Evolutionary conservation across 129 eudicot genomes (phyloP).

Genomic region (Glebionis coronaria): DNA sequence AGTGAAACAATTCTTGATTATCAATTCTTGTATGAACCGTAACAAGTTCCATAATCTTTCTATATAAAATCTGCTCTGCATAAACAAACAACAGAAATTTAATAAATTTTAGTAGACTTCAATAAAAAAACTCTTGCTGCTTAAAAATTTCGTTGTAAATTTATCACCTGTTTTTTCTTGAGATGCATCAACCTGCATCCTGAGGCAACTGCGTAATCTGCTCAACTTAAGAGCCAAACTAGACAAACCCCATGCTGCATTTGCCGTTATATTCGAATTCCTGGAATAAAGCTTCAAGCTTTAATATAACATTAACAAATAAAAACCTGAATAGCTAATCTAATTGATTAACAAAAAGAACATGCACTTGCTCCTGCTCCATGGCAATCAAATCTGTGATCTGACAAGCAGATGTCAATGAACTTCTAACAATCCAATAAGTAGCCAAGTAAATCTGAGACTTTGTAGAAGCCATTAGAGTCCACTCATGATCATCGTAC

Average conservation of each 20-base stretch:
- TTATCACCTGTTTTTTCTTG: constrained; percentile 50
- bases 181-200: constrained; percentile 41
- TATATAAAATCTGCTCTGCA: constrained; percentile 52
- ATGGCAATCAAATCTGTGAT: constrained; percentile 55
- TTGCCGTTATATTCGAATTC: constrained; percentile 36
- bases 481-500: constrained; percentile 41
- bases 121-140: constrained; percentile 2
- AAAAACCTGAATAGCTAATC: background rate
- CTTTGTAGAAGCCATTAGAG: constrained; percentile 40
- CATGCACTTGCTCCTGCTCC: constrained; percentile 76
- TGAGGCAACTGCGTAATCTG: constrained; percentile 42
- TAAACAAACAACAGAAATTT: constrained; percentile 9
- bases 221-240: constrained; percentile 48
- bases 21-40: constrained; percentile 38
- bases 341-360: constrained; percentile 26
- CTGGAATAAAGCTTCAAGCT: constrained; percentile 32
- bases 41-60: constrained; percentile 42
- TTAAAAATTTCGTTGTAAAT: background rate
- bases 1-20: constrained; percentile 50
- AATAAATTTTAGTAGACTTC: background rate
- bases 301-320: constrained; percentile 6
- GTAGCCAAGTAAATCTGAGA: constrained; percentile 62
- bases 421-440: constrained; percentile 71
- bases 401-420: constrained; percentile 57
- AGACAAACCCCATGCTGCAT: constrained; percentile 62